Evolutionary conservation across 495 filamentous ascomycete species (phyloP).

Genomic region (Lasiosphaeria miniovina): DNA sequence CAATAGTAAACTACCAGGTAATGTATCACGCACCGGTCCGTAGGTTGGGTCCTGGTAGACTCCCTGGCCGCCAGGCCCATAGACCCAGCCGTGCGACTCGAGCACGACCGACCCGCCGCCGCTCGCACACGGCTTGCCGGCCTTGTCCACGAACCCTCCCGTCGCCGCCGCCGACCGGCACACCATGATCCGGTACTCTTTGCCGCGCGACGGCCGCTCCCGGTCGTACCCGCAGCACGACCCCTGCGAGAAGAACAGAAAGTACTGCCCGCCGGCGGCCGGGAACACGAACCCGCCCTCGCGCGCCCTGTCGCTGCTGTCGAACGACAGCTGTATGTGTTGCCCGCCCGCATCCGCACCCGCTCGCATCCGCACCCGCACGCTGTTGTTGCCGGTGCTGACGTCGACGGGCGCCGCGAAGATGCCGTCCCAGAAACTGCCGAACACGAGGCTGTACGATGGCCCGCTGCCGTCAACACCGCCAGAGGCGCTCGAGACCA

Average conservation of each 20-base stretch:
- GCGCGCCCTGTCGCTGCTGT: slow-evolving; percentile 49
- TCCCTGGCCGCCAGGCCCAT: slow-evolving; percentile 68
- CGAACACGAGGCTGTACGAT: slow-evolving; percentile 58
- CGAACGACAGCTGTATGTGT: slow-evolving; percentile 53
- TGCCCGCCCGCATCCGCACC: slow-evolving; percentile 11
- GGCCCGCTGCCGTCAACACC: slow-evolving; percentile 22
- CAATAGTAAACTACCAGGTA: background rate
- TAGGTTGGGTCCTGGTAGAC: slow-evolving; percentile 36
- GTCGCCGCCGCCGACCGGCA: slow-evolving; percentile 55
- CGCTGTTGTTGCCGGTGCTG: slow-evolving; percentile 19
- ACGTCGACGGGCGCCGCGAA: slow-evolving; percentile 60
- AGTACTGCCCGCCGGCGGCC: slow-evolving; percentile 55
- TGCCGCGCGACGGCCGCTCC: slow-evolving; percentile 49
- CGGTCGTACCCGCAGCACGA: slow-evolving; percentile 56
- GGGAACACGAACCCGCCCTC: slow-evolving; percentile 58
- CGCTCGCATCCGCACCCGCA: background rate
- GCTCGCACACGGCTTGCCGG: slow-evolving; percentile 51
- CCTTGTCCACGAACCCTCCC: slow-evolving; percentile 58
- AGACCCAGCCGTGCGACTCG: slow-evolving; percentile 59
- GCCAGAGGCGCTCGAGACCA: slow-evolving; percentile 39
- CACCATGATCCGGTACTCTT: slow-evolving; percentile 65
- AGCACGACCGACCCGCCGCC: slow-evolving; percentile 65
- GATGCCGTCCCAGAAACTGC: slow-evolving; percentile 63
- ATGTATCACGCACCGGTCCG: slow-evolving; percentile 34
- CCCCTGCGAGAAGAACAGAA: slow-evolving; percentile 64